Base-by-base conservation (phyloP, 2,329 filamentous ascomycete genomes). In the Penicillium concentricum region DNA sequence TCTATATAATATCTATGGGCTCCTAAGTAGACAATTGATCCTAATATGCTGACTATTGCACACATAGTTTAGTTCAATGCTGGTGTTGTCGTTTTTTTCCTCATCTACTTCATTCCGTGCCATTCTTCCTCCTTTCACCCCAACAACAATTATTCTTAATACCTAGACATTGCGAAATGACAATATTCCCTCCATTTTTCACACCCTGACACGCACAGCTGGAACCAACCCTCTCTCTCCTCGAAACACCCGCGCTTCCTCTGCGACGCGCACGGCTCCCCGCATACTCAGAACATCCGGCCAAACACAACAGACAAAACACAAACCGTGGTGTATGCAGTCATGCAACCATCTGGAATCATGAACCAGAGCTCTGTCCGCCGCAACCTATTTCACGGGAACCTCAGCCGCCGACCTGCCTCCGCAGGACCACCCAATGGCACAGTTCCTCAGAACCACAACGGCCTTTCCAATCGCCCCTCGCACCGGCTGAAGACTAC, bases 321-420 rank as follows among this genome's bases (percentile, higher is more conserved):
- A 41, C 20, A 38, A 20, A n/a, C 18, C 4, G 37, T 13, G 10
- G 20, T 28, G 20, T 32, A 1, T 26, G 12, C 28, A 42, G 18
- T 24, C 35, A 41, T n/a, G n/a, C 41, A n/a, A n/a, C 9, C 41
- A 26, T 28, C 47, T 18, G 38, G 18, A 30, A 60, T 45, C 15
- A 73, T 71, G 67, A 64, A 65, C 26, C 62, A 67, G n/a, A 67
- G 66, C 16, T 75, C 74, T 20, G 72, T 78, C 45, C 75, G 77
- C 51, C 74, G 76, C 42, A 79, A 76, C 54, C 70, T 79, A 26
- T 79, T 79, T 63, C 74, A 76, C 18, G 71, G 74, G 50, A 75
- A 77, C 54, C 72, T 78, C 41, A 76, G 73, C 60, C 71, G 75
- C 50, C 75, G 76, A 9, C 72, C 76, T n/a, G 72, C 72, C 22